Evolutionary conservation across 1,284 basidiomycete species (phyloP).

Genomic region (Rhodofomes roseus): DNA sequence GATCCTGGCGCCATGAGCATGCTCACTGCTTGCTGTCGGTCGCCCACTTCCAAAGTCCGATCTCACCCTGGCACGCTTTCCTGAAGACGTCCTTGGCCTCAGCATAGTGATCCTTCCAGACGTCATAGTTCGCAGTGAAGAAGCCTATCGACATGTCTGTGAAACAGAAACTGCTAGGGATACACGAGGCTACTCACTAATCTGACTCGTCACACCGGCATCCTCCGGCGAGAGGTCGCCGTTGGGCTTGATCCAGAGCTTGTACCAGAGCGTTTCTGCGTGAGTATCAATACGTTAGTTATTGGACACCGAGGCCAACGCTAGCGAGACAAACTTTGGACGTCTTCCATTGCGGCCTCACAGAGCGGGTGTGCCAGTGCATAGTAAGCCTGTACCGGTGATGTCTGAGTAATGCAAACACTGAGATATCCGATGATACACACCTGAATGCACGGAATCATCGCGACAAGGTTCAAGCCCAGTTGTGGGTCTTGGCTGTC

Average conservation of each 20-base stretch:
- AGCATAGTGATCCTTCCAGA: constrained; percentile 6
- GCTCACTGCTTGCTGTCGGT: background rate
- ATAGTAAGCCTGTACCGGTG: background rate
- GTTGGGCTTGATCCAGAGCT: constrained; percentile 2
- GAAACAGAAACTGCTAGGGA: no score
- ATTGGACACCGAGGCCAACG: no score
- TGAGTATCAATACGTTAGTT: background rate
- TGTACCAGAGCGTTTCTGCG: constrained; percentile 6
- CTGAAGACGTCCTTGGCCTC: constrained; percentile 3
- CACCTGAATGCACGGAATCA: constrained; percentile 9
- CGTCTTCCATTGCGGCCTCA: background rate
- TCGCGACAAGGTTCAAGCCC: constrained; percentile 6
- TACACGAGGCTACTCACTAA: background rate
- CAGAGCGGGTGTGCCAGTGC: background rate
- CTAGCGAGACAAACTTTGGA: background rate
- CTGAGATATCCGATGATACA: no score
- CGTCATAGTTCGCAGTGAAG: constrained; percentile 3
- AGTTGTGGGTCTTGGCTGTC: background rate
- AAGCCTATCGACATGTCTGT: background rate
- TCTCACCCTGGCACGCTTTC: constrained; percentile 3
- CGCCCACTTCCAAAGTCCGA: background rate
- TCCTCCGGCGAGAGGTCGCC: background rate
- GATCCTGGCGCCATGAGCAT: no score
- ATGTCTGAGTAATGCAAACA: background rate
- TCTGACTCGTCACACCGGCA: background rate